A percentile compares a stretch with the other conserved stretches of the same genome.
phyloP scores from a whole-genome alignment of 179 eudicot species.

The Silene coronaria region DNA sequence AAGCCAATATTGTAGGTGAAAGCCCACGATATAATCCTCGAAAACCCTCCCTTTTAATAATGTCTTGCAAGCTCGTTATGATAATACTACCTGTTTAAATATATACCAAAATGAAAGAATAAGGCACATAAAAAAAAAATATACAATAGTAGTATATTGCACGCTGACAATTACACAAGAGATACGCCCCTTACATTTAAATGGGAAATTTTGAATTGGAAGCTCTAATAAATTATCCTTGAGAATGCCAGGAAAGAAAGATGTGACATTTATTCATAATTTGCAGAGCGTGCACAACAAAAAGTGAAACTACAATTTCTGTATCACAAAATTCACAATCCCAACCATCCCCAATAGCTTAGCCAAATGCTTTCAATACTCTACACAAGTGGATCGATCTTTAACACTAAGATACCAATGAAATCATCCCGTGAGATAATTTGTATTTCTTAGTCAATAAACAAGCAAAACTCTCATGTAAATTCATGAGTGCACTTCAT shows the following conservation, averaged over 20 bases:
- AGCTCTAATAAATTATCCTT: neutral
- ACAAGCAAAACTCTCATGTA: neutral
- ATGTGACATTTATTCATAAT: no score
- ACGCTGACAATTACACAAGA: neutral
- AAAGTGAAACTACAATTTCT: no score
- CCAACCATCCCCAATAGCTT: neutral
- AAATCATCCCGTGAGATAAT: neutral
- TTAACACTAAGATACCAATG: neutral
- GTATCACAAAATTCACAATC: neutral
- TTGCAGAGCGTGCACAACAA: no score
- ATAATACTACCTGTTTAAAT: slow-evolving; percentile 65
- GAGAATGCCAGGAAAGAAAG: neutral
- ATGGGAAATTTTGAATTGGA: no score
- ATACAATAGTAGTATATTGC: neutral
- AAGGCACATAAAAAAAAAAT: neutral
- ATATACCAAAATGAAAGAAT: neutral
- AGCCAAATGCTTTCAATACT: no score
- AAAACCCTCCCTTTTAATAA: slow-evolving; percentile 64
- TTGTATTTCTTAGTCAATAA: neutral
- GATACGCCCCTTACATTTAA: neutral
- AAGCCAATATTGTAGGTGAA: slow-evolving; percentile 81
- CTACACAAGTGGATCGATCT: neutral
- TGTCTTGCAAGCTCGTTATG: slow-evolving; percentile 59
- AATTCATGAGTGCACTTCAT: neutral
- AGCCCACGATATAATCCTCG: slow-evolving; percentile 91